phyloP scores from a whole-genome alignment of 352 stramenopile species.

The Globisporangium acanthophoron region DNA sequence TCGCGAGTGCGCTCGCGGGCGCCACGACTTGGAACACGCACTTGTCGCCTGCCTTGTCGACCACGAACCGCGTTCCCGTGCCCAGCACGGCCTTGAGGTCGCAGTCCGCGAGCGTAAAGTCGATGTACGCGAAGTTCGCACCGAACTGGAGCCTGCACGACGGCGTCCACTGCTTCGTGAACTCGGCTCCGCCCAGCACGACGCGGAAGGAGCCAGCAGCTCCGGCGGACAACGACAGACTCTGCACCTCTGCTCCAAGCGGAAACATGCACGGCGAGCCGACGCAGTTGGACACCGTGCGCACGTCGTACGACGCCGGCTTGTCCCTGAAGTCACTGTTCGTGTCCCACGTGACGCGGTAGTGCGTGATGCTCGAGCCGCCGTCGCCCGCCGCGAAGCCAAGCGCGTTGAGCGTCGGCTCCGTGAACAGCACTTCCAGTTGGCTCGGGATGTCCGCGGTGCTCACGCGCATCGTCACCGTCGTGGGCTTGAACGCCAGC shows the following conservation, averaged over 20 bases:
- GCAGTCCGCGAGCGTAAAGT: slow-evolving; percentile 42
- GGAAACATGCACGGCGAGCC: slow-evolving; percentile 72
- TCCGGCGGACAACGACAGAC: slow-evolving; percentile 66
- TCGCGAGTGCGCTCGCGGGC: slow-evolving; percentile 19
- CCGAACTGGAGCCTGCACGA: slow-evolving; percentile 39
- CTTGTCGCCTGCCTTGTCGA: slow-evolving; percentile 33
- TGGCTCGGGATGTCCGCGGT: slow-evolving; percentile 64
- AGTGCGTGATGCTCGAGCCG: slow-evolving; percentile 51
- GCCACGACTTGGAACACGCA: slow-evolving; percentile 59
- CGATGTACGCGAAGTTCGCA: slow-evolving; percentile 39
- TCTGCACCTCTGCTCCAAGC: slow-evolving; percentile 91
- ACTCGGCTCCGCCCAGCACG: slow-evolving; percentile 38
- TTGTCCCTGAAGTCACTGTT: slow-evolving; percentile 29
- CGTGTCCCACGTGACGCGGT: slow-evolving; percentile 59
- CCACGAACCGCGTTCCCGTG: slow-evolving; percentile 64
- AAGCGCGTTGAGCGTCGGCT: slow-evolving; percentile 63
- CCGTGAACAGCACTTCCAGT: slow-evolving; percentile 69
- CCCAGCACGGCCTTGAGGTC: slow-evolving; percentile 71
- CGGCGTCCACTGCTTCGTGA: slow-evolving; percentile 27
- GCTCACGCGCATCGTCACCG: slow-evolving; percentile 72
- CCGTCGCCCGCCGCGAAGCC: slow-evolving; percentile 54
- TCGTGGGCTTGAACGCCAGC: slow-evolving; percentile 61
- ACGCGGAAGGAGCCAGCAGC: slow-evolving; percentile 71
- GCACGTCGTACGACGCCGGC: slow-evolving; percentile 43
- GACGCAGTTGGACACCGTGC: slow-evolving; percentile 40